Evolutionary conservation across 1,284 basidiomycete species (phyloP), one percentile per base, ranked within the genome.

Genomic region (Cryptococcus depauperatus): DNA sequence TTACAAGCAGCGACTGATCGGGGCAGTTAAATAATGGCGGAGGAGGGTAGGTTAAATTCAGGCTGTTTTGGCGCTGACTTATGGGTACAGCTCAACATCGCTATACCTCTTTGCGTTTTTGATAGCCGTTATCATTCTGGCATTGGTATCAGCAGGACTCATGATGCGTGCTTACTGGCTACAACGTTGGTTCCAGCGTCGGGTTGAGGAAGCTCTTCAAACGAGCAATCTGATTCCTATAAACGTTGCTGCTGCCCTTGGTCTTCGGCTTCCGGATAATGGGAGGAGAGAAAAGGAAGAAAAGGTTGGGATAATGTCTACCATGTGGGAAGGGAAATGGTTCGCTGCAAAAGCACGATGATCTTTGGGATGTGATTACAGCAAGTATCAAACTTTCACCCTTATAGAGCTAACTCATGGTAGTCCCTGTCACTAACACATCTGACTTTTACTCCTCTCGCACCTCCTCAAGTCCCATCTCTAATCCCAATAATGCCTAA

Each of bases 101-200:
- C 52, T 72, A 21, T 72, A 72, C 48, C 58, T 72, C 14, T 70
- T 69, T 57, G 69, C 68, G 6, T 69, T 72, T 50, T 57, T 72
- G 22, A 69, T 67, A 23, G 65, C 64, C 25, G 56, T 70, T 41
- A 44, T 68, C 29, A 54, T 70, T 23, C 61, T 71, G 30, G 57
- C 51, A 2, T 27, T 57, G 7, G 68, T 71, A 14, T 61, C 63
- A 8, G 57, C 54, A 26, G 56, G 46, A 3, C 57, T 72, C 8
- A 47, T 72, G 21, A 44, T 62, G 22, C 54, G 70, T 13, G 68
- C 68, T 3, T 60, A 61, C 49, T 46, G 62, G 40, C 44, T 69
- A 7, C 56, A 68, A 14, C 52, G 66, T 10, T 55, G 61, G 34
- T 69, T 63, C 43, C 63, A 58, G 19, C 47, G 56, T 3, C 44